phyloP scores from a whole-genome alignment of 129 eudicot species.

The Escallonia rubra region DNA sequence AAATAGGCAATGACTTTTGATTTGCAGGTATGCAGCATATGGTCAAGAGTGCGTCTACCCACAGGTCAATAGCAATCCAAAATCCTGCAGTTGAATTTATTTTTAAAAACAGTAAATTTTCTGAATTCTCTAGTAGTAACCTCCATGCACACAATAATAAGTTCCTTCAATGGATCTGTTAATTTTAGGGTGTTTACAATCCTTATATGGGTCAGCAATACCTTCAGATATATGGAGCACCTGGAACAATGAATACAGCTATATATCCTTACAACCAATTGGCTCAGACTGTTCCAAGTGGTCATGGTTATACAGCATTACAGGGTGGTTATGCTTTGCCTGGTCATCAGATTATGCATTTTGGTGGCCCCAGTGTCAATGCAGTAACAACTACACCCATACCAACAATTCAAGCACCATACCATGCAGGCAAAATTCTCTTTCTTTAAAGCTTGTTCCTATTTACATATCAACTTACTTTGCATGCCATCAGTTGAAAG shows the following conservation, averaged over 20 bases:
- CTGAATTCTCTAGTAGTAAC: too few species aligned
- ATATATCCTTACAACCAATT: constrained; percentile 78
- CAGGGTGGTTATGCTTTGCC: constrained; percentile 75
- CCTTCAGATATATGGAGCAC: constrained; percentile 76
- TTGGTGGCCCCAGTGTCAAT: constrained; percentile 64
- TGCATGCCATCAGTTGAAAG: too few species aligned
- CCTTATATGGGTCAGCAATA: constrained; percentile 82
- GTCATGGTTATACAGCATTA: constrained; percentile 56
- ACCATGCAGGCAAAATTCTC: constrained; percentile 49
- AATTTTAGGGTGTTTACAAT: constrained; percentile 66
- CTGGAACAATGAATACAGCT: constrained; percentile 60
- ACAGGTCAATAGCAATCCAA: constrained; percentile 51
- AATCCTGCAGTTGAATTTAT: not conserved
- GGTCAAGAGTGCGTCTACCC: constrained; percentile 77
- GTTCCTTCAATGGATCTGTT: not conserved
- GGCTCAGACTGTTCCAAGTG: constrained; percentile 59
- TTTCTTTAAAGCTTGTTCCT: not conserved
- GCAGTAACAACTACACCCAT: constrained; percentile 57
- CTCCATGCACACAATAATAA: not conserved
- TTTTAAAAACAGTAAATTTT: too few species aligned
- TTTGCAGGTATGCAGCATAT: constrained; percentile 66
- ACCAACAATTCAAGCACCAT: constrained; percentile 66
- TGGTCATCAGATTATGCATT: constrained; percentile 71
- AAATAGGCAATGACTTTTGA: constrained; percentile 3
- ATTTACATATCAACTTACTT: too few species aligned